These are phyloP conservation scores for Anastatica hierochuntica DNA, from an alignment of 345 rosid species.

Conservation along the genomic window DNA sequence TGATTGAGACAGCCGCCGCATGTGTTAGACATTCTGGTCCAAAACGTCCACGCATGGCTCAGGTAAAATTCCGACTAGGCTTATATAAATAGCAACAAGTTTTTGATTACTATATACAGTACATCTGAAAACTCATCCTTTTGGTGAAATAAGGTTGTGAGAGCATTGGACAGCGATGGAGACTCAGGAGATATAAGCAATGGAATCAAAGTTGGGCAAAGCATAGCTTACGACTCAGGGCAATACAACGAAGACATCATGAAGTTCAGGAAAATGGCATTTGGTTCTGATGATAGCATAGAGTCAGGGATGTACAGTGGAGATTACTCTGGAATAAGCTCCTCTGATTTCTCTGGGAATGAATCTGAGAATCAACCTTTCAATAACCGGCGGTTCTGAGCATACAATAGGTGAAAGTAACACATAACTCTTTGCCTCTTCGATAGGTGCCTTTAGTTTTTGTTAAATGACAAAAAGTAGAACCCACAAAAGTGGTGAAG, in stretches of 20 bases:
- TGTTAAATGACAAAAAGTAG: slow-evolving; percentile 9
- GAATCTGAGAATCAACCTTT: slow-evolving; percentile 26
- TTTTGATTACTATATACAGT: background rate
- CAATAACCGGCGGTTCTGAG: slow-evolving; percentile 16
- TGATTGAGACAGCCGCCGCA: slow-evolving; percentile 86
- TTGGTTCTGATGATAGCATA: slow-evolving; percentile 36
- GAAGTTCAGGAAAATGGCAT: slow-evolving; percentile 64
- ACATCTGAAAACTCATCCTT: background rate
- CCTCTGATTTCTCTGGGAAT: slow-evolving; percentile 31
- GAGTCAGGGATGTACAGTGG: slow-evolving; percentile 45
- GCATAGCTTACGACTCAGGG: slow-evolving; percentile 68
- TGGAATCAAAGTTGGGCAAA: slow-evolving; percentile 79
- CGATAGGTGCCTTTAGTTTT: slow-evolving; percentile 23
- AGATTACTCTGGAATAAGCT: slow-evolving; percentile 33
- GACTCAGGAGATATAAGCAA: slow-evolving; percentile 63
- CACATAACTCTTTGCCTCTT: slow-evolving; percentile 2
- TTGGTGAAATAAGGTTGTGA: slow-evolving; percentile 46
- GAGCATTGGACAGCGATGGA: slow-evolving; percentile 64
- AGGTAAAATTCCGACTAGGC: too few species aligned
- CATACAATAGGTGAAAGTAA: slow-evolving; percentile 16
- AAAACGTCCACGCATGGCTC: slow-evolving; percentile 89
- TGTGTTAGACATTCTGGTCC: slow-evolving; percentile 89
- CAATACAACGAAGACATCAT: slow-evolving; percentile 72
- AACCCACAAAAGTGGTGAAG: slow-evolving; percentile 11
- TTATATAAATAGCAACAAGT: background rate